Evolutionary conservation across 139 green algal genomes (phyloP).

Genomic region (Coelastrella sp.): DNA sequence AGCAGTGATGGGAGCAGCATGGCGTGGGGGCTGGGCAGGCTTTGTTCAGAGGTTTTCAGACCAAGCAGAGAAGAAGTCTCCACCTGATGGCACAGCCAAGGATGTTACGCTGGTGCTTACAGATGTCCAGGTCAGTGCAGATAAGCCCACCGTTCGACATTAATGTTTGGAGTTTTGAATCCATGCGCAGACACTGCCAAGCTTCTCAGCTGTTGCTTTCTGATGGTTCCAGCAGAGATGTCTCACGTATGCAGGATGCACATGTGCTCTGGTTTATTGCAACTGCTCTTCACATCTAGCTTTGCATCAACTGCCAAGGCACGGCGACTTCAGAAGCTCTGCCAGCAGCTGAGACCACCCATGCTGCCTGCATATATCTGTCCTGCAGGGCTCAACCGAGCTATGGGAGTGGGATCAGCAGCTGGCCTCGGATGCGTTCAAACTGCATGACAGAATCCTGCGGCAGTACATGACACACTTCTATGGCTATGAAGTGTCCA

Average conservation of each 20-base stretch:
- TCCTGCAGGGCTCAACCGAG: conserved; percentile 62
- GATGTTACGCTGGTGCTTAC: conserved; percentile 72
- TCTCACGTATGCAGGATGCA: too few relatives aligned
- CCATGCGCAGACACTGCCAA: too few relatives aligned
- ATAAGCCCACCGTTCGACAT: neutral
- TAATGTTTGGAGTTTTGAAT: neutral
- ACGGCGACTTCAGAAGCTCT: too few relatives aligned
- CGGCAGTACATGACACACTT: conserved; percentile 49
- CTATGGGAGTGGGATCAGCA: conserved; percentile 74
- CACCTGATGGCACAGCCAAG: conserved; percentile 41
- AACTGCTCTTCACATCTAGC: too few relatives aligned
- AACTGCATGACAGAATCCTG: conserved; percentile 38
- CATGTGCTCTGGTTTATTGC: too few relatives aligned
- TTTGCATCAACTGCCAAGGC: too few relatives aligned
- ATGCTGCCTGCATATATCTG: too few relatives aligned
- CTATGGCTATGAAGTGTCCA: conserved; percentile 49
- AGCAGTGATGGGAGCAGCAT: neutral
- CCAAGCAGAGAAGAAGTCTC: conserved; percentile 17
- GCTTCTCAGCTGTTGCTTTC: too few relatives aligned
- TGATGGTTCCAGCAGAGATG: too few relatives aligned
- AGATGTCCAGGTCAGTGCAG: conserved; percentile 54
- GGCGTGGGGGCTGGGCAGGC: conserved; percentile 16
- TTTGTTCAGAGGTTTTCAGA: neutral
- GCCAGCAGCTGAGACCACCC: too few relatives aligned
- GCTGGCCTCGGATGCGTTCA: conserved; percentile 29